A percentile compares a stretch with the other conserved stretches of the same genome.
These are phyloP conservation scores for Oryza longistaminata DNA, from an alignment of 176 grass and related monocot genomes.

Conservation along the genomic window DNA sequence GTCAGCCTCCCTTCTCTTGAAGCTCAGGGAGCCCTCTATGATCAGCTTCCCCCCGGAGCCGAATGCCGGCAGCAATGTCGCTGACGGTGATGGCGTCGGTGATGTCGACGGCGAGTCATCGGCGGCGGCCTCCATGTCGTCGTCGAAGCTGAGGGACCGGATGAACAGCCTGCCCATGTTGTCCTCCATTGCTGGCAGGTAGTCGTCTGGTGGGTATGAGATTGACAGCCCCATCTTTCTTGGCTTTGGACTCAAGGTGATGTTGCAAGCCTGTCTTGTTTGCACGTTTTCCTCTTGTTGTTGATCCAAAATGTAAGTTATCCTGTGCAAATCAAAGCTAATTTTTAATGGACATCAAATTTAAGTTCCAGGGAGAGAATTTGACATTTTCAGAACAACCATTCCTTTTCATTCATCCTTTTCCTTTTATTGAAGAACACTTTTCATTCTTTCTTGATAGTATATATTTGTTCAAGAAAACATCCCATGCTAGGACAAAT, in stretches of 20 bases:
- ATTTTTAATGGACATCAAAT: slow-evolving; percentile 18
- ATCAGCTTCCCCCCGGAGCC: slow-evolving; percentile 44
- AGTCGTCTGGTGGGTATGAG: slow-evolving; percentile 55
- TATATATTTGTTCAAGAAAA: neutral
- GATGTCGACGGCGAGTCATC: neutral
- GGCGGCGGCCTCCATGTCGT: slow-evolving; percentile 44
- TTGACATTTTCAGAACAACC: slow-evolving; percentile 25
- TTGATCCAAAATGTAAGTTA: slow-evolving; percentile 15
- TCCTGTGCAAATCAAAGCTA: slow-evolving; percentile 25
- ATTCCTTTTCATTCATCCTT: neutral
- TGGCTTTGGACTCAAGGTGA: slow-evolving; percentile 3
- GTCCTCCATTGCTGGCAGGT: slow-evolving; percentile 48
- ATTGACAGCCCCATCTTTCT: slow-evolving; percentile 58
- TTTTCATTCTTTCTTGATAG: neutral
- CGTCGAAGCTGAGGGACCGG: slow-evolving; percentile 61
- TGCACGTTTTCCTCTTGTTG: slow-evolving; percentile 7
- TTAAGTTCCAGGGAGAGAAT: too few species aligned
- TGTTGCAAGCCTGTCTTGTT: slow-evolving; percentile 19
- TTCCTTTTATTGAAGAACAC: neutral
- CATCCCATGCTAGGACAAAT: neutral
- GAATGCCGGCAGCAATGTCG: neutral
- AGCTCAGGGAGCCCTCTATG: slow-evolving; percentile 62
- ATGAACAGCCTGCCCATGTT: slow-evolving; percentile 55
- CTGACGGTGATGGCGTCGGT: slow-evolving; percentile 8
- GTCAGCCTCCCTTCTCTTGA: slow-evolving; percentile 56